Conservation (phyloP, 1,284 basidiomycete species). For the Tetrapyrgos nigripes region DNA sequence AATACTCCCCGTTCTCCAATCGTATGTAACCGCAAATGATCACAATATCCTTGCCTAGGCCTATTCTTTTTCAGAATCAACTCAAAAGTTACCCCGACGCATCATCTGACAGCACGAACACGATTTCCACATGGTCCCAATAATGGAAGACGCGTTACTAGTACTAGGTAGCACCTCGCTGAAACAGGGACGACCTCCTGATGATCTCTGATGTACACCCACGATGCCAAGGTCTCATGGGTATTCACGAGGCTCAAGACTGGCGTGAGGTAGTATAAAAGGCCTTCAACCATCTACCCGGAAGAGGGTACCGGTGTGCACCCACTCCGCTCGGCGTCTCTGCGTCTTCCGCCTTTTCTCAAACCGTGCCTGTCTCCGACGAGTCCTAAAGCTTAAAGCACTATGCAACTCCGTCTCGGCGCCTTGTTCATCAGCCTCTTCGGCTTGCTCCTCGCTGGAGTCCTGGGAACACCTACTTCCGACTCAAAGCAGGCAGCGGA, state of each 20-base stretch:
- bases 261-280: too few species aligned
- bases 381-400: background rate
- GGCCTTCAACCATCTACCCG: background rate
- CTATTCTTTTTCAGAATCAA: too few species aligned
- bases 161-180: background rate
- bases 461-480: slow-evolving; percentile 23
- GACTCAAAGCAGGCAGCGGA: background rate
- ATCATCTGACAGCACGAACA: background rate
- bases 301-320: background rate
- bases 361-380: background rate
- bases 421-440: slow-evolving; percentile 25
- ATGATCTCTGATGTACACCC: background rate
- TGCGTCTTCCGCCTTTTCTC: background rate
- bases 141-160: too few species aligned
- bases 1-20: too few species aligned
- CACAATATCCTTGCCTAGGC: too few species aligned
- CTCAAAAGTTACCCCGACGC: too few species aligned
- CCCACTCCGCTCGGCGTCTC: background rate
- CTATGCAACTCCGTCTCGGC: slow-evolving; percentile 20
- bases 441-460: slow-evolving; percentile 25
- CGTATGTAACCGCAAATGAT: too few species aligned
- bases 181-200: background rate
- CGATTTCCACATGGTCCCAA: too few species aligned
- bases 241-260: too few species aligned
- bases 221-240: background rate